Evolutionary conservation across 23 red algal genomes (phyloP).

Genomic region (Pyropia haitanensis): DNA sequence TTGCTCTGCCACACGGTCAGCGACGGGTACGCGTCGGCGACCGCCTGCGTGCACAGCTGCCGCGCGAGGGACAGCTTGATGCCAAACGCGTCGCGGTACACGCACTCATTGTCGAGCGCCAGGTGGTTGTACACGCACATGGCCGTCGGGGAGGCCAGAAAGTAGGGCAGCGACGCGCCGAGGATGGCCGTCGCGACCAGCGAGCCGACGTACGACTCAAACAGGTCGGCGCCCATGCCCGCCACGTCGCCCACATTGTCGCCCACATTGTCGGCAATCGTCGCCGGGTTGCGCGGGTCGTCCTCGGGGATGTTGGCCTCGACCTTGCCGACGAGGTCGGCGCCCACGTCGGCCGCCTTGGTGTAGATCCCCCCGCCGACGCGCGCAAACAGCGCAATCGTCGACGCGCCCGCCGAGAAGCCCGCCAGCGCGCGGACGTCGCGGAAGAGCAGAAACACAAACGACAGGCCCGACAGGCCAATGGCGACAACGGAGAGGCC

Average conservation of each 20-base stretch:
- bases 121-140: slow-evolving; percentile 53
- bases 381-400: slow-evolving; percentile 74
- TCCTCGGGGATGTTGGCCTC: slow-evolving; percentile 82
- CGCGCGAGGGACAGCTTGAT: not conserved
- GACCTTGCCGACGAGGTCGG: slow-evolving; percentile 83
- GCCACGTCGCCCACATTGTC: slow-evolving; percentile 62
- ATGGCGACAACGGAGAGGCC: slow-evolving; percentile 25
- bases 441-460: slow-evolving; percentile 16
- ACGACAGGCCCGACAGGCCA: slow-evolving; percentile 21
- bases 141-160: slow-evolving; percentile 6
- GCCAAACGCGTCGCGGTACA: not conserved
- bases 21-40: slow-evolving; percentile 7
- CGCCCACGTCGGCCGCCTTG: slow-evolving; percentile 83
- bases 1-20: slow-evolving; percentile 10
- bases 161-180: slow-evolving; percentile 49
- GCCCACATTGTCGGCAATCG: slow-evolving; percentile 51
- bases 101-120: slow-evolving; percentile 6
- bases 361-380: slow-evolving; percentile 80
- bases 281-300: slow-evolving; percentile 74
- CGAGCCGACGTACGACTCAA: slow-evolving; percentile 30
- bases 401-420: slow-evolving; percentile 72
- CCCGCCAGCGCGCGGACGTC: slow-evolving; percentile 46
- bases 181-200: slow-evolving; percentile 41
- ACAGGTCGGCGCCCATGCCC: slow-evolving; percentile 46
- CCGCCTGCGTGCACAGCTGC: not conserved